These are phyloP conservation scores for Podila verticillata DNA, from an alignment of 192 early-diverging fungal genomes.

Conservation along the genomic window DNA sequence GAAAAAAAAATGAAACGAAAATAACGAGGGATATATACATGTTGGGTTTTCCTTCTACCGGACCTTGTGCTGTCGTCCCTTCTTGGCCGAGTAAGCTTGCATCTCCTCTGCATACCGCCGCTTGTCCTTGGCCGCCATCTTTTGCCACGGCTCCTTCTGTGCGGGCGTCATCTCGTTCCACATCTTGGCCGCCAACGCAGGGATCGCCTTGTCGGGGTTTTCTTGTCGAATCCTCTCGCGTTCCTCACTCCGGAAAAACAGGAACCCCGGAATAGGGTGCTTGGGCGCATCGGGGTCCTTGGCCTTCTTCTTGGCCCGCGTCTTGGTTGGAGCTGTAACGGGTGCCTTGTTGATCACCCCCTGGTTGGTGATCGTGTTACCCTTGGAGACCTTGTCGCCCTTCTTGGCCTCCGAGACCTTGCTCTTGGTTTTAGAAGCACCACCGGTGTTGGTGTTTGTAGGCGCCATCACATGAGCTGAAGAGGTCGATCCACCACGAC, in stretches of 20 bases:
- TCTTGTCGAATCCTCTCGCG: constrained; percentile 70
- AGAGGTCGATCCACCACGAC: too few species aligned
- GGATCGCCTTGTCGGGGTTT: constrained; percentile 78
- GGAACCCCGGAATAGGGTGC: constrained; percentile 88
- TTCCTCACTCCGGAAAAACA: constrained; percentile 78
- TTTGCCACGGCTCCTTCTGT: constrained; percentile 59
- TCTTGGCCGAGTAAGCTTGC: constrained; percentile 55
- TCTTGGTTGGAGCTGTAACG: constrained; percentile 8
- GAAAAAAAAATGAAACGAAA: too few species aligned
- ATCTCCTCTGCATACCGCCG: constrained; percentile 77
- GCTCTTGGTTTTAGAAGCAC: background rate
- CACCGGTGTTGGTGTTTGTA: background rate
- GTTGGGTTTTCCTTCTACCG: background rate
- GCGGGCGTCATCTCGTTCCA: constrained; percentile 70
- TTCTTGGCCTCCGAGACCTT: background rate
- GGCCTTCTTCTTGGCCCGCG: constrained; percentile 70
- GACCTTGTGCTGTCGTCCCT: constrained; percentile 18
- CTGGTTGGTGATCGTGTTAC: background rate
- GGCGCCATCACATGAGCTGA: too few species aligned
- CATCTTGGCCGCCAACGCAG: constrained; percentile 75
- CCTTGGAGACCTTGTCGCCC: background rate
- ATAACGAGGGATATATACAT: too few species aligned
- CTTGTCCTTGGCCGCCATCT: constrained; percentile 70
- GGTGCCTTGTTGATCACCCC: background rate
- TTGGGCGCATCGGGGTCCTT: constrained; percentile 83